These are phyloP conservation scores for Ophiostoma triangulosporum DNA, from an alignment of 2,329 filamentous ascomycete genomes.

Conservation along the genomic window DNA sequence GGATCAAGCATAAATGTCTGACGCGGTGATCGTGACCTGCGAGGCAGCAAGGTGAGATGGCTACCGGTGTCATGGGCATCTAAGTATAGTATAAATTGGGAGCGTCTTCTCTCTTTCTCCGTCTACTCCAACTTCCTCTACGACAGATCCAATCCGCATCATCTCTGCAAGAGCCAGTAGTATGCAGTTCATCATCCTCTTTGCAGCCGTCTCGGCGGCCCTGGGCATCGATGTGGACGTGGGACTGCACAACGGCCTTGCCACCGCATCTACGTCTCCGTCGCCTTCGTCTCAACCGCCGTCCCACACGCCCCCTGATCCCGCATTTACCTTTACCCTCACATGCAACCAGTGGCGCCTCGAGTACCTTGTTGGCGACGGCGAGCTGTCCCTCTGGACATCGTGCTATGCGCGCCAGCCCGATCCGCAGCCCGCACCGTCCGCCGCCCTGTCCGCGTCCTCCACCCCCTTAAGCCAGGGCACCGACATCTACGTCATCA, in stretches of 20 bases:
- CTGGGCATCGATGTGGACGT: not conserved
- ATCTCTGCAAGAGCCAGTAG: not conserved
- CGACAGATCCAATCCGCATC: not conserved
- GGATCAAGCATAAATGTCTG: not conserved
- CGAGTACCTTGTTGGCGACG: not conserved
- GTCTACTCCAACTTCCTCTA: not conserved
- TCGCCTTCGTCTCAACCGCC: too few relatives aligned
- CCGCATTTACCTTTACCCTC: slow-evolving; percentile 7
- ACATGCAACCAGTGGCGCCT: slow-evolving; percentile 3
- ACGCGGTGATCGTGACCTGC: not conserved
- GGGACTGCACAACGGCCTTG: not conserved
- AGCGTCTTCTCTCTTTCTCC: not conserved
- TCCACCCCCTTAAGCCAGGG: not conserved
- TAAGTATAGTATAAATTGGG: not conserved
- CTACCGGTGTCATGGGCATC: not conserved
- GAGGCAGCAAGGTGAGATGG: not conserved
- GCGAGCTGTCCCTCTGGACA: not conserved
- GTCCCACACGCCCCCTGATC: not conserved
- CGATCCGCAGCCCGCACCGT: not conserved
- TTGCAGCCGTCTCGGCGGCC: not conserved
- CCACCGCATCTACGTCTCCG: not conserved
- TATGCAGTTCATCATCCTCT: not conserved
- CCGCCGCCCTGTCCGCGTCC: not conserved
- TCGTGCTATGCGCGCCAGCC: not conserved
- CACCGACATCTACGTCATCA: not conserved